Conservation (phyloP, 2,329 filamentous ascomycete genomes). For the Aureobasidium mangrovei region DNA sequence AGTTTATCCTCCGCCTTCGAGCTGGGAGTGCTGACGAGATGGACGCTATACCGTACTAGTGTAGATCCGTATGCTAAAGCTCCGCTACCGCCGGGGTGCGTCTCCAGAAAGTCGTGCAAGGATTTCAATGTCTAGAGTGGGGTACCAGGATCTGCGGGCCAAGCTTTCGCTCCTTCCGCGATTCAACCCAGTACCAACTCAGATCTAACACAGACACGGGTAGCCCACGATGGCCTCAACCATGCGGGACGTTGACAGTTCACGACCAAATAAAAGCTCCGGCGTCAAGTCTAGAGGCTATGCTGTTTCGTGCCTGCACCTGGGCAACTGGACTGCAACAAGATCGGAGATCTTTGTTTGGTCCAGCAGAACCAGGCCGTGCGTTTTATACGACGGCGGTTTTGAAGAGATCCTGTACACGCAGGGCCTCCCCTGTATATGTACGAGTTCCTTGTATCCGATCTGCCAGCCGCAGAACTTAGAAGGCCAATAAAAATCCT, state of each 20-base stretch:
- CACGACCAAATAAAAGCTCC: not conserved
- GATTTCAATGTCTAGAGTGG: not conserved
- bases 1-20: not conserved
- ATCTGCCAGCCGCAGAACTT: no score
- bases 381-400: no score
- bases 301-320: not conserved
- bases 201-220: no score
- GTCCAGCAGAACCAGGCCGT: no score
- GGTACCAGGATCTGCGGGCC: constrained; percentile 8
- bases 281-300: not conserved
- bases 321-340: not conserved
- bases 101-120: not conserved
- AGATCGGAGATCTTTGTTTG: no score
- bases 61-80: not conserved
- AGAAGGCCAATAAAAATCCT: no score
- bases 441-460: no score
- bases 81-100: not conserved
- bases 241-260: not conserved
- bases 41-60: not conserved
- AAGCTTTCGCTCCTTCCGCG: constrained; percentile 2
- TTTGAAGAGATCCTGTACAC: no score
- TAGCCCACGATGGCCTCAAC: not conserved
- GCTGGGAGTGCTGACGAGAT: constrained; percentile 1
- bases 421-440: no score
- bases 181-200: not conserved